Base-by-base conservation (phyloP, 768 basidiomycete genomes). In the Lactifluus pinguis region DNA sequence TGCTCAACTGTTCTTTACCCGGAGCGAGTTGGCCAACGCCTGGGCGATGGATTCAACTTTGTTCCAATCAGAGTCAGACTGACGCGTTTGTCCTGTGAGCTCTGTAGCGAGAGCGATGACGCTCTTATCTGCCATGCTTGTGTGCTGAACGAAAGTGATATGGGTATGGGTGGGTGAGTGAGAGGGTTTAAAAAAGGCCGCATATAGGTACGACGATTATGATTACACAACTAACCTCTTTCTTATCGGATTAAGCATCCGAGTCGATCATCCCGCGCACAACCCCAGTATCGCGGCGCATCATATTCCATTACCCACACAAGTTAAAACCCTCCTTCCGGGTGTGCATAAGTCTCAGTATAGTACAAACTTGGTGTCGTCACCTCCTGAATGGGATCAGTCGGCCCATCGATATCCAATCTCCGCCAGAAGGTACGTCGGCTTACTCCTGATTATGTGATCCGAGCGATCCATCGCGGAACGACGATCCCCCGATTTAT, bases 321-420 rank as follows among this genome's bases (percentile, higher is more conserved):
- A n/a, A n/a, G n/a, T n/a, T n/a, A n/a, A n/a, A 25, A 25, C 25
- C 25, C 2, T 25, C 25, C 25, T 25, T 25, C 25, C 2, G 25
- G 25, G 25, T 25, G 2, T 2, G 25, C 25, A 25, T 25, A 25
- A 25, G 25, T 25, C 25, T 25, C 77, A 57, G 76, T 72, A 53
- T 65, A 63, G 67, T 75, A 77, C 81, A 6, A 81, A 65, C 55
- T 82, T 79, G 13, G 81, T 68, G 2, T 79, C 81, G 57, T 81
- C 80, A 30, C 62, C 53, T 1, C 71, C 34, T 1, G 34, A 36
- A 36, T 7, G 10, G 34, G 10, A 36, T 36, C 10, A 6, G 34
- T 36, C 10, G 34, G 7, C 34, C 34, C 34, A 36, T 36, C 10
- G 7, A 25, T 25, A 25, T 25, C 25, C 25, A 25, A 25, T 25